Base-by-base conservation (phyloP, 1,284 basidiomycete genomes). In the Puccinia hordei region DNA sequence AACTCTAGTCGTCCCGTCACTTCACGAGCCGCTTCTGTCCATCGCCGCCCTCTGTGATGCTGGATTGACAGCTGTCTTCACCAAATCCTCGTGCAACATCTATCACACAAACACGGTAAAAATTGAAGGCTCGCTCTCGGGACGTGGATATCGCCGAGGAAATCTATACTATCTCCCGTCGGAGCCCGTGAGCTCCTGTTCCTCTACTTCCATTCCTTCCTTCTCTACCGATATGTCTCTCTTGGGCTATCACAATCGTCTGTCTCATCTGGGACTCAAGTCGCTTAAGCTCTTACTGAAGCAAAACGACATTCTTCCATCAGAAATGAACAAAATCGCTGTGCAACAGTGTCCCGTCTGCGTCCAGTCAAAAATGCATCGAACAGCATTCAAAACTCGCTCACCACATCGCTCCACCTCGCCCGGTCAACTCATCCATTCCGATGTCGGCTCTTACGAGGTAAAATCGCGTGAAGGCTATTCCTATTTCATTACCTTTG, bases 241-340 rank as follows among this genome's bases (percentile, higher is more conserved):
- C 19, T 35, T 57, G 1, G 51, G 19, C 1, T 73, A 61, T n/a
- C 72, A 73, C n/a, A 5, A 30, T 30, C 35, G 35, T n/a, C 24
- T 73, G 1, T 55, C 53, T 17, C 53, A 73, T n/a, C n/a, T n/a
- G n/a, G n/a, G n/a, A n/a, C n/a, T n/a, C n/a, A n/a, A n/a, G n/a
- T n/a, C n/a, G n/a, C 27, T 59, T 73, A 22, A 53, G 72, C 57
- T 41, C 49, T 6, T 73, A 17, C 51, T 73, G 12, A 73, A 73
- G 24, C 4, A 6, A 0, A 17, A 73, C 33, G 8, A 41, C 6
- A 57, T 73, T 13, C 0, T 17, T 41, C 72, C 53, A 2, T 57
- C 72, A 41, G 51, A 59, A 5, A 73, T 73, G 72, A 73, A 73
- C 38, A 24, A 73, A 33, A 73, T 35, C 30, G 49, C 53, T 24